Evolutionary conservation across 1,139 yeast genomes (phyloP).

Genomic region (Hemisphaericaspora subhashii): DNA sequence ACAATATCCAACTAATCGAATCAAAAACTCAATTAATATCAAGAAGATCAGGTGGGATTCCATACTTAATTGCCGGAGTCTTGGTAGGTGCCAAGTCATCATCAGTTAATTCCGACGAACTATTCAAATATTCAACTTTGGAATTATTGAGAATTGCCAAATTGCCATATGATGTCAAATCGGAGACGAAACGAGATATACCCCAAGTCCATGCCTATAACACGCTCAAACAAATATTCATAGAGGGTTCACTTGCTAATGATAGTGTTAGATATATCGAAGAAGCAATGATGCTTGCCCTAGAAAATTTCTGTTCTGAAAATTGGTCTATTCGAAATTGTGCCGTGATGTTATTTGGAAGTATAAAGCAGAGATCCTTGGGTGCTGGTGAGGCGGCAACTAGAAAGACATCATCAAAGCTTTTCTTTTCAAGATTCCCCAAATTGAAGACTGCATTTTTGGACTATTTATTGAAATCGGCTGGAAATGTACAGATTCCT

Average conservation of each 20-base stretch:
- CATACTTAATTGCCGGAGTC: slow-evolving; percentile 72
- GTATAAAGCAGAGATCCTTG: slow-evolving; percentile 76
- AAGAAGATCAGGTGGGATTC: slow-evolving; percentile 90
- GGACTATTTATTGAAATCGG: slow-evolving; percentile 14
- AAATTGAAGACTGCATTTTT: slow-evolving; percentile 7
- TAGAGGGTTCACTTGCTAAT: slow-evolving; percentile 62
- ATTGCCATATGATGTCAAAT: slow-evolving; percentile 45
- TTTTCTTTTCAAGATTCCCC: slow-evolving; percentile 67
- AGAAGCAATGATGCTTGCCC: slow-evolving; percentile 57
- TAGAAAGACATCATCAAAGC: slow-evolving; percentile 39
- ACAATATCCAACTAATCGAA: slow-evolving; percentile 53
- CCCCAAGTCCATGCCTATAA: slow-evolving; percentile 96
- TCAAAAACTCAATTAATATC: slow-evolving; percentile 68
- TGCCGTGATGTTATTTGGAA: slow-evolving; percentile 88
- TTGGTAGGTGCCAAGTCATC: slow-evolving; percentile 51
- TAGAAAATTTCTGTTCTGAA: slow-evolving; percentile 60
- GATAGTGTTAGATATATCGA: slow-evolving; percentile 55
- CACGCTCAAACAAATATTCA: slow-evolving; percentile 71
- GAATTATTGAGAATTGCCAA: slow-evolving; percentile 54
- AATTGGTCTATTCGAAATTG: slow-evolving; percentile 90
- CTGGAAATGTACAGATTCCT: too few relatives aligned
- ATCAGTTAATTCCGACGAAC: slow-evolving; percentile 15
- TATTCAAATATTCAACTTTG: slow-evolving; percentile 51
- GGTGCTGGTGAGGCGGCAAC: too few relatives aligned
- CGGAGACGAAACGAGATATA: slow-evolving; percentile 58